Conservation (phyloP, 208 protist species). For the Acanthamoeba triangularis region DNA sequence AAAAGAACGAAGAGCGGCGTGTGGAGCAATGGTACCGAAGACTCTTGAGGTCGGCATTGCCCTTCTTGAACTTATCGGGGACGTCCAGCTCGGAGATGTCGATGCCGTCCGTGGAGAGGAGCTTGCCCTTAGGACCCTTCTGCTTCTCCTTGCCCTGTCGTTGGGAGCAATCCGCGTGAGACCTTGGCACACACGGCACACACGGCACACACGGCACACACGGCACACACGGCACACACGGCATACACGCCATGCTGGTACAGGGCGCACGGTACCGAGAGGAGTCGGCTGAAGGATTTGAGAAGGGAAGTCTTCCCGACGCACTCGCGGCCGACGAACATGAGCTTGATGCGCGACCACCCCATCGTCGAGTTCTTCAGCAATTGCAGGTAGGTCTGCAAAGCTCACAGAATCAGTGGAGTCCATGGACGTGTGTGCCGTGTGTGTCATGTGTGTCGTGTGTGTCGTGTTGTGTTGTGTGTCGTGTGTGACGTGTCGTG, state of each 20-base stretch:
- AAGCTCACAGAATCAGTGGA: neutral
- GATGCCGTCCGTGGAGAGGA: constrained; percentile 22
- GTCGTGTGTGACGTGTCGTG: neutral
- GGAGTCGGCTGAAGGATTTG: neutral
- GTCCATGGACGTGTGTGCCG: neutral
- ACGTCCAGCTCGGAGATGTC: constrained; percentile 38
- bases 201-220: too few species aligned
- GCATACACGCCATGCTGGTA: too few species aligned
- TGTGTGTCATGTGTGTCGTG: neutral
- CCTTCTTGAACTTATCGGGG: constrained; percentile 49
- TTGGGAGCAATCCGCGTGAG: neutral
- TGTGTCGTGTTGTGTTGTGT: neutral
- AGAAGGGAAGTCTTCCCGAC: constrained; percentile 19
- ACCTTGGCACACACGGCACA: neutral
- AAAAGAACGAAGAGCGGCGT: neutral
- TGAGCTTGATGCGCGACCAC: constrained; percentile 60
- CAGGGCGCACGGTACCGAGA: neutral
- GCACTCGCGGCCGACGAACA: constrained; percentile 39
- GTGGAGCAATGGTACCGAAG: neutral
- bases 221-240: too few species aligned
- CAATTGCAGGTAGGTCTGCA: constrained; percentile 48
- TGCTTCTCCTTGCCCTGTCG: constrained; percentile 35
- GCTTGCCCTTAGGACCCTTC: neutral
- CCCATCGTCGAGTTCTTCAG: constrained; percentile 23
- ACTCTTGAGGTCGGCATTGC: constrained; percentile 4